Conservation (phyloP, 2,329 filamentous ascomycete species). For the Sarocladium brachiariae region DNA sequence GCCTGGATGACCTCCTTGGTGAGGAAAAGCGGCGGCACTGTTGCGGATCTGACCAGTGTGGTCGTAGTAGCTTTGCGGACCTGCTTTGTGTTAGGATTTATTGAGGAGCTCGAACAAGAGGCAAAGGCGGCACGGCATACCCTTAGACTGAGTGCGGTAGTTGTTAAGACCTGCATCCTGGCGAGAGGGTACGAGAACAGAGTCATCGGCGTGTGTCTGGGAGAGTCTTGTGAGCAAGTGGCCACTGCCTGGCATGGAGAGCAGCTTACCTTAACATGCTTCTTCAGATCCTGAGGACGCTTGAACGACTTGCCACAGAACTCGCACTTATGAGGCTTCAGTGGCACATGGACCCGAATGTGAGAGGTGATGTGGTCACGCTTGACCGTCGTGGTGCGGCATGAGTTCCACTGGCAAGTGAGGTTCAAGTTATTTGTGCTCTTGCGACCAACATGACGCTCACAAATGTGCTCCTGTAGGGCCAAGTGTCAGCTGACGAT, state of each 20-base stretch:
- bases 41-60: conserved; percentile 58
- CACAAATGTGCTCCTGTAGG: conserved; percentile 87
- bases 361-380: conserved; percentile 99
- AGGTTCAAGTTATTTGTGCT: conserved; percentile 98
- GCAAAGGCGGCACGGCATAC: conserved; percentile 31
- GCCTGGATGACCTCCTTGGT: conserved; percentile 44
- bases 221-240: background rate
- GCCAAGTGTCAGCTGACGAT: background rate
- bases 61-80: conserved; percentile 55
- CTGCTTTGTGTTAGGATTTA: conserved; percentile 25
- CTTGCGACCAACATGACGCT: conserved; percentile 96
- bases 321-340: conserved; percentile 98
- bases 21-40: conserved; percentile 44
- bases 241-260: background rate
- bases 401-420: conserved; percentile 95
- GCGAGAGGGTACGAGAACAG: conserved; percentile 55
- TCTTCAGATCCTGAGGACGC: conserved; percentile 96
- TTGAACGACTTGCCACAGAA: conserved; percentile 99
- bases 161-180: conserved; percentile 46
- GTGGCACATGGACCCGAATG: conserved; percentile 95
- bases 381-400: conserved; percentile 94
- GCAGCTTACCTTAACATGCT: conserved; percentile 75
- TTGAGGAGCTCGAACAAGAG: conserved; percentile 27
- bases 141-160: conserved; percentile 50
- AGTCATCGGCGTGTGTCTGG: conserved; percentile 88